phyloP scores from a whole-genome alignment of 208 protist genomes.

The Crithidia mellificae region DNA sequence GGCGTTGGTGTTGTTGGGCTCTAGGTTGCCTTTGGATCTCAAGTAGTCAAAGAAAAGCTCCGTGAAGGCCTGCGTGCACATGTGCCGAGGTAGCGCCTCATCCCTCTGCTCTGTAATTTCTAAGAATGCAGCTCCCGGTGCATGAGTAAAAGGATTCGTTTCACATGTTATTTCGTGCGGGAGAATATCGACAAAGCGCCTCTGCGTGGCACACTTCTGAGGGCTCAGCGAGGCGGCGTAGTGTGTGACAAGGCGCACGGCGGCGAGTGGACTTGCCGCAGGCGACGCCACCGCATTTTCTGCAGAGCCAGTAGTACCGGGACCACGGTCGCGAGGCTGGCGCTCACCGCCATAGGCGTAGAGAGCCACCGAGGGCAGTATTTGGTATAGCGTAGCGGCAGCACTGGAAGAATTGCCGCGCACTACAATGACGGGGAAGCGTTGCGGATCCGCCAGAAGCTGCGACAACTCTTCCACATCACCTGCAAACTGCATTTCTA shows the following conservation, averaged over 20 bases:
- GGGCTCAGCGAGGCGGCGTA: conserved; percentile 12
- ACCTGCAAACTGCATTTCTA: no score
- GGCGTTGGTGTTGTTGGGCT: no score
- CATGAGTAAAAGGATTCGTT: no score
- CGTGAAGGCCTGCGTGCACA: conserved; percentile 3
- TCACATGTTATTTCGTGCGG: no score
- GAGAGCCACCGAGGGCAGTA: conserved; percentile 10
- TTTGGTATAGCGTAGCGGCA: conserved; percentile 20
- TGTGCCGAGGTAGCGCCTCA: no score
- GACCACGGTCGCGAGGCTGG: neutral
- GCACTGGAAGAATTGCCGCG: conserved; percentile 17
- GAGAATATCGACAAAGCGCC: conserved; percentile 12
- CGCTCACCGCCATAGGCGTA: neutral
- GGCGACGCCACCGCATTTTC: neutral
- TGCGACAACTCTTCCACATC: neutral
- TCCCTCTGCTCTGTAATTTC: no score
- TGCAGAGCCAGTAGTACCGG: neutral
- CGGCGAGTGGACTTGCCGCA: neutral
- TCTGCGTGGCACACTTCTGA: neutral
- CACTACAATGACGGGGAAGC: conserved; percentile 30
- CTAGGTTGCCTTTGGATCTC: neutral
- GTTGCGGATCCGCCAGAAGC: conserved; percentile 5
- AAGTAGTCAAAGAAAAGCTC: conserved; percentile 3
- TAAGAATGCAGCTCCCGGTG: neutral
- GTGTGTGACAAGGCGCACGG: conserved; percentile 38